Conservation (phyloP, 2,329 filamentous ascomycete species). For the Xylaria polymorpha region DNA sequence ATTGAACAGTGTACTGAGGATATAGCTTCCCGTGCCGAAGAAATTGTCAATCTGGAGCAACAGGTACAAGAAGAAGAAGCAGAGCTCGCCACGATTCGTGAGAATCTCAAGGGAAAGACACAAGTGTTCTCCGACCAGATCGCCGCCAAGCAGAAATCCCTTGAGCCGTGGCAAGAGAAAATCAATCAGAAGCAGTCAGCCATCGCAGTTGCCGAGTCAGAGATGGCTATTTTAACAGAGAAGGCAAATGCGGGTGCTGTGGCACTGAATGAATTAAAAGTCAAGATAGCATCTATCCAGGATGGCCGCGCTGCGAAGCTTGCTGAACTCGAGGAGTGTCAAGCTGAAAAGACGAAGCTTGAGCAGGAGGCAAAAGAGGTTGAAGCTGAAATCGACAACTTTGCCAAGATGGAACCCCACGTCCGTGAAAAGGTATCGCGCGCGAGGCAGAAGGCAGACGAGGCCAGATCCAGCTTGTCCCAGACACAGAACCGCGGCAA, state of each 20-base stretch:
- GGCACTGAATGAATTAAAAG: constrained; percentile 83
- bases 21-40: constrained; percentile 78
- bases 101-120: constrained; percentile 93
- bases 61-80: constrained; percentile 82
- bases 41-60: constrained; percentile 80
- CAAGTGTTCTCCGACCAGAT: constrained; percentile 95
- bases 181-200: constrained; percentile 96
- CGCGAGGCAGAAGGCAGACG: constrained; percentile 93
- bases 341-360: constrained; percentile 76
- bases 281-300: constrained; percentile 80
- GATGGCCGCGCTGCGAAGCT: constrained; percentile 77
- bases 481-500: constrained; percentile 93
- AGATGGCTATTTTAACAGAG: constrained; percentile 90
- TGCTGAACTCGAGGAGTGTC: constrained; percentile 79
- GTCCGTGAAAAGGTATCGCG: constrained; percentile 87
- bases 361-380: constrained; percentile 80
- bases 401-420: constrained; percentile 82
- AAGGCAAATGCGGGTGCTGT: constrained; percentile 88
- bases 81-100: constrained; percentile 84
- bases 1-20: constrained; percentile 83
- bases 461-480: constrained; percentile 89
- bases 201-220: constrained; percentile 93
- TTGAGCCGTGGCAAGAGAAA: constrained; percentile 97
- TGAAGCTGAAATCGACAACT: constrained; percentile 76
- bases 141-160: constrained; percentile 87